Evolutionary conservation across 176 grass and related monocot species (phyloP).

Genomic region (Themeda triandra): DNA sequence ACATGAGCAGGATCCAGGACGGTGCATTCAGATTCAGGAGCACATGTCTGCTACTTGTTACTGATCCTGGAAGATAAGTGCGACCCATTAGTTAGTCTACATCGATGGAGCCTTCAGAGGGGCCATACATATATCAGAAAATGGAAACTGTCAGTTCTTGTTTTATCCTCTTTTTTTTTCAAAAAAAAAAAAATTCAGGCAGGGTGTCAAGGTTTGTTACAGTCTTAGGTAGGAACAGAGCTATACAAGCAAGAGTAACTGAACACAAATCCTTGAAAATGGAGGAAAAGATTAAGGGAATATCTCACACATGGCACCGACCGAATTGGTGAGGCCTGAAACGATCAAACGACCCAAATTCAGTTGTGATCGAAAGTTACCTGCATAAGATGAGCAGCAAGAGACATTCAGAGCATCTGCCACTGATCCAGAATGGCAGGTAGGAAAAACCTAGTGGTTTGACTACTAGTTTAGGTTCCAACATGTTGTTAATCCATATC

Average conservation of each 20-base stretch:
- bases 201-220: not conserved
- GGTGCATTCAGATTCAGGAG: too few relatives aligned
- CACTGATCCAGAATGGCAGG: not conserved
- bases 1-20: too few relatives aligned
- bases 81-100: not conserved
- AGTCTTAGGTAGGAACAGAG: not conserved
- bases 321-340: too few relatives aligned
- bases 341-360: too few relatives aligned
- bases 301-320: too few relatives aligned
- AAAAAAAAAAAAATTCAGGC: too few relatives aligned
- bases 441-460: too few relatives aligned
- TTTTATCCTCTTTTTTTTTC: not conserved
- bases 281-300: not conserved
- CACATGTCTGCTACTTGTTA: not conserved
- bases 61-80: too few relatives aligned
- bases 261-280: not conserved
- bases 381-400: not conserved
- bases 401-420: slow-evolving; percentile 30
- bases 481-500: too few relatives aligned
- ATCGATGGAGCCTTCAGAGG: not conserved
- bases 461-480: too few relatives aligned
- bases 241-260: not conserved
- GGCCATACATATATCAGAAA: not conserved
- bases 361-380: too few relatives aligned
- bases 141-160: not conserved